Evolutionary conservation across 2,329 filamentous ascomycete genomes (phyloP).

Genomic region (Scytalidium sp.): DNA sequence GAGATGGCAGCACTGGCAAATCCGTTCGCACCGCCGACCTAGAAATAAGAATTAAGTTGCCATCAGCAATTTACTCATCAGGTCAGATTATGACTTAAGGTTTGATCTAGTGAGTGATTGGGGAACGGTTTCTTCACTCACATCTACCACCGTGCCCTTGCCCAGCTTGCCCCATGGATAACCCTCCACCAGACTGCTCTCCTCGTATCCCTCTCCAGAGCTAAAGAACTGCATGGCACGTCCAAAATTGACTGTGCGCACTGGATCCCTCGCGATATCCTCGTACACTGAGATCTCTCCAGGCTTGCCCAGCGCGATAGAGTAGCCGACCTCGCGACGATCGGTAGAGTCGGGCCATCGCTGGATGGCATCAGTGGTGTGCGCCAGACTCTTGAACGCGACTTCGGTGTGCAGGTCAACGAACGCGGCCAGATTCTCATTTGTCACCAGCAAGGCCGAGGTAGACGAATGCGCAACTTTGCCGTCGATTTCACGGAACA

Average conservation of each 20-base stretch:
- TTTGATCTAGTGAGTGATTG: too few relatives aligned
- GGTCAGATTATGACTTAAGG: too few relatives aligned
- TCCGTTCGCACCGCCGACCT: slow-evolving; percentile 24
- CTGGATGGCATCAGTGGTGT: slow-evolving; percentile 31
- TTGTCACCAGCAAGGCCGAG: slow-evolving; percentile 34
- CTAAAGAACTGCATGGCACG: slow-evolving; percentile 29
- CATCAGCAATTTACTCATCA: too few relatives aligned
- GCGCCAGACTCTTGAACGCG: slow-evolving; percentile 25
- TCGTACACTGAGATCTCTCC: slow-evolving; percentile 22
- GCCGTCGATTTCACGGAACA: slow-evolving; percentile 25
- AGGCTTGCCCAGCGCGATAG: slow-evolving; percentile 21
- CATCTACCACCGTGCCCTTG: slow-evolving; percentile 22
- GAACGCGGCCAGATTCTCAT: slow-evolving; percentile 28
- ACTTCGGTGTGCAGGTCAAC: slow-evolving; percentile 29
- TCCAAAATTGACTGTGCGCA: slow-evolving; percentile 26
- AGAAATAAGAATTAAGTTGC: neutral
- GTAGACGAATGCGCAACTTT: slow-evolving; percentile 9
- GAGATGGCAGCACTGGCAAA: slow-evolving; percentile 21
- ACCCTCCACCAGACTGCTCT: slow-evolving; percentile 17
- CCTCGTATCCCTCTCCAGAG: slow-evolving; percentile 16
- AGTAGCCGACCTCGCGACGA: slow-evolving; percentile 31
- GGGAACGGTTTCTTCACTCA: too few relatives aligned
- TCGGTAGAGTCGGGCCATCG: slow-evolving; percentile 34
- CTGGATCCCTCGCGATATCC: slow-evolving; percentile 25
- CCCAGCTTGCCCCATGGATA: slow-evolving; percentile 24